Evolutionary conservation across 139 green algal genomes (phyloP), one percentile per base, ranked within the genome.

Genomic region (Chlorokybus atmophyticus): DNA sequence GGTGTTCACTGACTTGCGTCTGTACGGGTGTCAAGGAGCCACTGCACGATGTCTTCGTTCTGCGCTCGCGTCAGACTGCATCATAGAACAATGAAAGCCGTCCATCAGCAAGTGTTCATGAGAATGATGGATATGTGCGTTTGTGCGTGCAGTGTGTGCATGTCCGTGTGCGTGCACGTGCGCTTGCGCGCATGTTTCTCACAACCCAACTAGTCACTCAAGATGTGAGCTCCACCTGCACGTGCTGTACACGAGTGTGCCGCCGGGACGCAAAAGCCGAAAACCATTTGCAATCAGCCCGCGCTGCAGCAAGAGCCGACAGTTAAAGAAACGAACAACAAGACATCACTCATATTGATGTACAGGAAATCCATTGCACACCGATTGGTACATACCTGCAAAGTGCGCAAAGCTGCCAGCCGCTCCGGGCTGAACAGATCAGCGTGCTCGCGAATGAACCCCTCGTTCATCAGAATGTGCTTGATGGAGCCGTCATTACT

Each of bases 401-500:
- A 29, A 29, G 40, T 69, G 53, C 0, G 65, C 17, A 32, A 69
- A 57, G 21, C 55, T 31, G 19, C 23, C n/a, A 26, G 5, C 58
- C 7, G 65, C n/a, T n/a, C n/a, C n/a, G n/a, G n/a, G n/a, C n/a
- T n/a, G n/a, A n/a, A n/a, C n/a, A n/a, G n/a, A n/a, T n/a, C 21
- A 5, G 60, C 52, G 53, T 67, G 31, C 60, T 54, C 65, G 7
- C 60, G 53, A 52, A 52, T 66, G 10, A 5, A 4, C n/a, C 26
- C 49, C 29, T 71, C 40, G 30, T 62, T 70, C 59, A 70, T 71
- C 48, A 21, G n/a, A 14, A 71, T 71, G 58, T 71, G 63, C 59
- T 71, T 71, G 39, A 71, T 29, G 24, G 63, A 71, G 23, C 63
- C 63, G 32, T 71, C 63, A 28, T 71, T 57, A n/a, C 57, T 71